phyloP scores from a whole-genome alignment of 2,329 filamentous ascomycete species.

The Pseudocercospora vitis region DNA sequence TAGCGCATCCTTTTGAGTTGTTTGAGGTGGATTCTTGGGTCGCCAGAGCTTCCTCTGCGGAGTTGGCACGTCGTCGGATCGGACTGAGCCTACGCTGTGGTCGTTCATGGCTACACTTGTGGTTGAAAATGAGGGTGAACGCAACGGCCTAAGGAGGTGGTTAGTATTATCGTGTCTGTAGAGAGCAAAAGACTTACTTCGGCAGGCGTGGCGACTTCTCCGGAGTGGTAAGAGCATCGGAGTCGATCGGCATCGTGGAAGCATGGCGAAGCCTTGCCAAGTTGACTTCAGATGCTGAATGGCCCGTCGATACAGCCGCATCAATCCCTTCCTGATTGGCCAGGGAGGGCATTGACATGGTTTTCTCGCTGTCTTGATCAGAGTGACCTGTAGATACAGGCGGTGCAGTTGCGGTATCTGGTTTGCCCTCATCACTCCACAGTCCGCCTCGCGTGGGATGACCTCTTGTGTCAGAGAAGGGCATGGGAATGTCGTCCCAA shows the following conservation, averaged over 20 bases:
- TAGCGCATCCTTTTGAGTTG: constrained; percentile 31
- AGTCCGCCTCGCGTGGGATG: constrained; percentile 85
- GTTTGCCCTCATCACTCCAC: constrained; percentile 56
- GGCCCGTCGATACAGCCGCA: constrained; percentile 23
- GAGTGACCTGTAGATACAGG: constrained; percentile 5
- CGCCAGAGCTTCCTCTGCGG: constrained; percentile 25
- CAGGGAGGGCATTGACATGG: constrained; percentile 30
- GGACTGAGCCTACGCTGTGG: constrained; percentile 31
- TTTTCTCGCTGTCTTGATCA: constrained; percentile 26
- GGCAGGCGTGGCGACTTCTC: constrained; percentile 13
- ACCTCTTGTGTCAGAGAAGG: constrained; percentile 78
- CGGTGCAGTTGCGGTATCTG: constrained; percentile 4
- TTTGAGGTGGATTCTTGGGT: constrained; percentile 4
- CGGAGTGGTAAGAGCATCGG: neutral
- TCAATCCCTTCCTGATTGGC: constrained; percentile 9
- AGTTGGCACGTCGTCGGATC: constrained; percentile 25
- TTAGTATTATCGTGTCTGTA: neutral
- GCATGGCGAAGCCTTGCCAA: constrained; percentile 14
- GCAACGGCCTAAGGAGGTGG: constrained; percentile 23
- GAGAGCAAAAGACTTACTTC: neutral
- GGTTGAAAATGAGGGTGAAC: constrained; percentile 33
- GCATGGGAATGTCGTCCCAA: constrained; percentile 79
- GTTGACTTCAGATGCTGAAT: constrained; percentile 25
- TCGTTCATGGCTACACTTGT: constrained; percentile 34
- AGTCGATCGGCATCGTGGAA: constrained; percentile 19